Percentiles rank a stretch among this genome's conserved stretches.
Evolutionary conservation across 352 stramenopile species (phyloP).

Genomic region (Pythium guiyangense): DNA sequence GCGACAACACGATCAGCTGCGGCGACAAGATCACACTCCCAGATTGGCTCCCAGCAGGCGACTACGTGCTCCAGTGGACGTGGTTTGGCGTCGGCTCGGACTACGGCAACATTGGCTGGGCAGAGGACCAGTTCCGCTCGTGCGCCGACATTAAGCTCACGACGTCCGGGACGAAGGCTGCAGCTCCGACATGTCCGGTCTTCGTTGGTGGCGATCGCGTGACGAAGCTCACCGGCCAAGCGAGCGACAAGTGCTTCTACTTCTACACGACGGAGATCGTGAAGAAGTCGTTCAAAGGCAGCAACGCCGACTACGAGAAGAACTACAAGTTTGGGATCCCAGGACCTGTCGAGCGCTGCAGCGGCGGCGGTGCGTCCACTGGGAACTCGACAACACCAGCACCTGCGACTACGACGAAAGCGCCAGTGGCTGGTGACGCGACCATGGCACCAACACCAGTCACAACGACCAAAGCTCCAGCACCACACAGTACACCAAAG

Average conservation of each 20-base stretch:
- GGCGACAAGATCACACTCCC: conserved; percentile 45
- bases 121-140: conserved; percentile 40
- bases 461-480: no score
- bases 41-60: conserved; percentile 33
- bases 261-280: conserved; percentile 50
- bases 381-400: conserved; percentile 1
- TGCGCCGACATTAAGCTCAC: conserved; percentile 56
- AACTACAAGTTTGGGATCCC: conserved; percentile 49
- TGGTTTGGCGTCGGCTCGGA: conserved; percentile 47
- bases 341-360: conserved; percentile 35
- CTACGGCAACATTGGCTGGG: conserved; percentile 47
- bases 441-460: no score
- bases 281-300: conserved; percentile 35
- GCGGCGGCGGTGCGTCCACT: conserved; percentile 9
- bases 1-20: conserved; percentile 33
- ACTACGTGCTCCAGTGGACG: conserved; percentile 60
- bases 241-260: conserved; percentile 46
- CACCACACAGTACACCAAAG: no score
- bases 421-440: background rate
- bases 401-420: background rate
- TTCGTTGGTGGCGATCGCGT: conserved; percentile 54
- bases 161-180: conserved; percentile 19
- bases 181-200: conserved; percentile 30
- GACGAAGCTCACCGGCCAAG: conserved; percentile 34
- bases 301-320: conserved; percentile 30